Evolutionary conservation across 805 yeast species (phyloP).

Genomic region (Ogataea angusta): DNA sequence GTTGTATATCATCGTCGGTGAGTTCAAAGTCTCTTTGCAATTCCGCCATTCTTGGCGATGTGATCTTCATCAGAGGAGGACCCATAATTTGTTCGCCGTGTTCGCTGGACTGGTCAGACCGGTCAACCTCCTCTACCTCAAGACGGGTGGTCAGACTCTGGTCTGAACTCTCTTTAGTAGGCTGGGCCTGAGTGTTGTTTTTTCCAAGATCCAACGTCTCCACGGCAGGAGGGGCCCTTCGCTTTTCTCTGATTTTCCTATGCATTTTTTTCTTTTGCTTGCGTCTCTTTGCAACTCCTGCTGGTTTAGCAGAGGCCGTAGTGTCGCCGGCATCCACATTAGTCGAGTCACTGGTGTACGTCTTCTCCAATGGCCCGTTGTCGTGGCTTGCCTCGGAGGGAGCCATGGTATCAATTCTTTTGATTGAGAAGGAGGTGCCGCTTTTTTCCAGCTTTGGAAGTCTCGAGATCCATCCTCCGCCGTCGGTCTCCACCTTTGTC

Average conservation of each 20-base stretch:
- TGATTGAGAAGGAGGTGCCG: conserved; percentile 77
- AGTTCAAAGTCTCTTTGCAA: conserved; percentile 19
- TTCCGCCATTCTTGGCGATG: conserved; percentile 14
- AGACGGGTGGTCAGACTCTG: conserved; percentile 1
- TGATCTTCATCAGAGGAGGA: conserved; percentile 10
- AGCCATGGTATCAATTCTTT: conserved; percentile 71
- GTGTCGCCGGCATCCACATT: conserved; percentile 20
- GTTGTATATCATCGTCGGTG: conserved; percentile 27
- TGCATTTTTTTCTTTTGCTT: conserved; percentile 20
- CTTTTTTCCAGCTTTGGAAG: conserved; percentile 72
- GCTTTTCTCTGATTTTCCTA: conserved; percentile 25
- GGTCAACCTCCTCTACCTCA: background rate
- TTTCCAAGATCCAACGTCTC: conserved; percentile 35
- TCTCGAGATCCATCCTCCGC: conserved; percentile 88
- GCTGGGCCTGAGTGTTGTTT: conserved; percentile 16
- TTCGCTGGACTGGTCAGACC: conserved; percentile 1
- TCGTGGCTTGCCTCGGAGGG: conserved; percentile 24
- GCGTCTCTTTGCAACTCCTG: conserved; percentile 68
- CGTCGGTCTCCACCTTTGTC: conserved; percentile 60
- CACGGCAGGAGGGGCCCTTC: conserved; percentile 33
- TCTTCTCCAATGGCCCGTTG: conserved; percentile 1
- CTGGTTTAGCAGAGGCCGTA: conserved; percentile 52
- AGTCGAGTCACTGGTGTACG: conserved; percentile 6
- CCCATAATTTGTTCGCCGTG: conserved; percentile 8
- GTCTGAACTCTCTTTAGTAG: conserved; percentile 10